Conservation (phyloP, 306 rosid species). For the Clitoria ternatea region DNA sequence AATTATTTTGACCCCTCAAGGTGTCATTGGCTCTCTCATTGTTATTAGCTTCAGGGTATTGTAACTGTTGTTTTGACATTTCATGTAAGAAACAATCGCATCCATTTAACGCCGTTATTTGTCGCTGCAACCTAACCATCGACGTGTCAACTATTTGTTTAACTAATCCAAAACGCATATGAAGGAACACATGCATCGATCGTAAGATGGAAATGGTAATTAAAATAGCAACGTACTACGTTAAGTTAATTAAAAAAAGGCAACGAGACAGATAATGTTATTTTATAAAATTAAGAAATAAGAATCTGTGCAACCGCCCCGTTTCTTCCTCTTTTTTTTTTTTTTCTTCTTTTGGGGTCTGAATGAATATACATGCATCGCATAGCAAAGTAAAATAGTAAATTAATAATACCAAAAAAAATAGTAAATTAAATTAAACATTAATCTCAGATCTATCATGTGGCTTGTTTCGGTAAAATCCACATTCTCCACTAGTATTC, state of each 20-base stretch:
- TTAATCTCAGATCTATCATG: conserved; percentile 33
- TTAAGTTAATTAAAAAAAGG: neutral
- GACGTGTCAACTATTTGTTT: conserved; percentile 19
- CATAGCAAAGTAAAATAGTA: conserved; percentile 28
- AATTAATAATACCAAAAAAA: neutral
- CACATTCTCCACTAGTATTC: neutral
- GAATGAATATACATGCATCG: conserved; percentile 7
- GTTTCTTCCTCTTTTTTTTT: neutral
- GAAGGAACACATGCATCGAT: conserved; percentile 15
- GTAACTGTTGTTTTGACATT: too few species aligned
- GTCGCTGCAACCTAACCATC: too few species aligned
- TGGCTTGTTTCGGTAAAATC: conserved; percentile 13
- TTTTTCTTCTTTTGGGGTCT: conserved; percentile 8
- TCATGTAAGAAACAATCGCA: too few species aligned
- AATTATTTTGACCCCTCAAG: too few species aligned
- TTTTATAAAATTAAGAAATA: neutral
- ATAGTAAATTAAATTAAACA: neutral
- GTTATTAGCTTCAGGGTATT: too few species aligned
- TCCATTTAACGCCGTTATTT: too few species aligned
- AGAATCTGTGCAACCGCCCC: conserved; percentile 19
- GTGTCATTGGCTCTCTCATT: too few species aligned
- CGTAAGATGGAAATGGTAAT: too few species aligned
- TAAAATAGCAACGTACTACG: conserved; percentile 18
- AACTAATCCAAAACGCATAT: neutral
- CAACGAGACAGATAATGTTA: conserved; percentile 6